phyloP scores from a whole-genome alignment of 2,329 filamentous ascomycete species.

The Trichoderma semiorbis region DNA sequence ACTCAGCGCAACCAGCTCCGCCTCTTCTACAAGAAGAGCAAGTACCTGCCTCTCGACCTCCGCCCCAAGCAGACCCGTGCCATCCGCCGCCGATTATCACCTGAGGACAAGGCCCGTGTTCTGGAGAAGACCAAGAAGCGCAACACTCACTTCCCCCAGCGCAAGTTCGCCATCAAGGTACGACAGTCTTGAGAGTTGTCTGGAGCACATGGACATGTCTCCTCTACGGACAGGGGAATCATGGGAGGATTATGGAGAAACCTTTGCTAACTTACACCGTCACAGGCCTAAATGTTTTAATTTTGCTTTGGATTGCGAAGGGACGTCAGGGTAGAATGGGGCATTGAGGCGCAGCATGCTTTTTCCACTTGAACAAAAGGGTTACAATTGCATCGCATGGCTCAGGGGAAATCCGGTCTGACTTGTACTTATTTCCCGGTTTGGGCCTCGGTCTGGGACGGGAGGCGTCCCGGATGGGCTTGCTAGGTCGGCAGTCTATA shows the following conservation, averaged over 20 bases:
- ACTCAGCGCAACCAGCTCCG: slow-evolving; percentile 98
- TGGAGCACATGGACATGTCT: background rate
- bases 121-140: slow-evolving; percentile 98
- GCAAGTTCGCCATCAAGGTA: slow-evolving; percentile 99
- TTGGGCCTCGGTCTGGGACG: slow-evolving; percentile 37
- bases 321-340: slow-evolving; percentile 35
- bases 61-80: slow-evolving; percentile 97
- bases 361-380: slow-evolving; percentile 33
- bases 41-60: slow-evolving; percentile 98
- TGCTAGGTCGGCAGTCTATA: slow-evolving; percentile 32
- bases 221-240: background rate
- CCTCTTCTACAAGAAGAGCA: slow-evolving; percentile 99
- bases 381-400: slow-evolving; percentile 39
- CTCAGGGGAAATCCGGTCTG: slow-evolving; percentile 38
- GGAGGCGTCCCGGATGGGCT: slow-evolving; percentile 32
- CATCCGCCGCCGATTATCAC: slow-evolving; percentile 91
- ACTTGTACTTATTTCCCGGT: slow-evolving; percentile 38
- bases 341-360: slow-evolving; percentile 38
- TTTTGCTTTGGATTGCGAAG: slow-evolving; percentile 27
- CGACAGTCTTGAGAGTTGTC: slow-evolving; percentile 18
- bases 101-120: slow-evolving; percentile 79
- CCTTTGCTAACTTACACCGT: background rate
- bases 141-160: slow-evolving; percentile 91
- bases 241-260: background rate
- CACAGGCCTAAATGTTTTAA: slow-evolving; percentile 31